phyloP scores from a whole-genome alignment of 2,329 filamentous ascomycete genomes.

The Byssoonygena ceratinophila region DNA sequence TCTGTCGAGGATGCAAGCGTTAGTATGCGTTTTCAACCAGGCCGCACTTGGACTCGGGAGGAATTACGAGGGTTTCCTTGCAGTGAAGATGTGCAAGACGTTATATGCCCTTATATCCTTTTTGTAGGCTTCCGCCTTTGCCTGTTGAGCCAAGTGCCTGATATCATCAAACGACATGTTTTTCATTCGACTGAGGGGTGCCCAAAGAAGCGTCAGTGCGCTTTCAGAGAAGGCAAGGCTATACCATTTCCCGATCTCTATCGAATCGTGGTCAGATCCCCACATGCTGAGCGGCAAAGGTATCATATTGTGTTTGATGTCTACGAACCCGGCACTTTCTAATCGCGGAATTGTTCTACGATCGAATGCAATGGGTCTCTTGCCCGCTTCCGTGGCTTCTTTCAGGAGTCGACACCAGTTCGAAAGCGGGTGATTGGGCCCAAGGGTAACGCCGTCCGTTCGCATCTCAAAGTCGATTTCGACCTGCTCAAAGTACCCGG shows the following conservation, averaged over 20 bases:
- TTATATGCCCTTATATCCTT: constrained; percentile 62
- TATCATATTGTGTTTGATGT: constrained; percentile 61
- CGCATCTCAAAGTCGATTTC: constrained; percentile 76
- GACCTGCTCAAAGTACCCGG: constrained; percentile 71
- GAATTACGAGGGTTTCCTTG: constrained; percentile 27
- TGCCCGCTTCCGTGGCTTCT: constrained; percentile 55
- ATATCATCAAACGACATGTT: constrained; percentile 54
- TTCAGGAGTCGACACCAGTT: constrained; percentile 62
- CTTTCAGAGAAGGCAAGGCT: constrained; percentile 66
- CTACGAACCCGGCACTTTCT: constrained; percentile 62
- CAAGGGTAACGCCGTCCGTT: constrained; percentile 41
- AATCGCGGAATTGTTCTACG: constrained; percentile 50
- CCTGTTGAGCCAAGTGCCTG: constrained; percentile 49
- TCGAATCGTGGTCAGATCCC: constrained; percentile 53
- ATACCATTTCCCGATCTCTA: constrained; percentile 69
- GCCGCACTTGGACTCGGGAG: not conserved
- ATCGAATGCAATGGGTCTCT: constrained; percentile 56
- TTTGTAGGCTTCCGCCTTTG: constrained; percentile 58
- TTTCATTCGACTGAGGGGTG: constrained; percentile 57
- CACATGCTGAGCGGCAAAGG: constrained; percentile 65
- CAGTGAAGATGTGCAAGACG: constrained; percentile 37
- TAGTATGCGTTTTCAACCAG: constrained; percentile 1
- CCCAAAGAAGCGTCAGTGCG: constrained; percentile 61
- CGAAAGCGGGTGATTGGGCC: constrained; percentile 42
- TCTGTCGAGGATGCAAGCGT: not conserved